Conservation (phyloP, 2,329 filamentous ascomycete species). For the Trichoderma sp. region DNA sequence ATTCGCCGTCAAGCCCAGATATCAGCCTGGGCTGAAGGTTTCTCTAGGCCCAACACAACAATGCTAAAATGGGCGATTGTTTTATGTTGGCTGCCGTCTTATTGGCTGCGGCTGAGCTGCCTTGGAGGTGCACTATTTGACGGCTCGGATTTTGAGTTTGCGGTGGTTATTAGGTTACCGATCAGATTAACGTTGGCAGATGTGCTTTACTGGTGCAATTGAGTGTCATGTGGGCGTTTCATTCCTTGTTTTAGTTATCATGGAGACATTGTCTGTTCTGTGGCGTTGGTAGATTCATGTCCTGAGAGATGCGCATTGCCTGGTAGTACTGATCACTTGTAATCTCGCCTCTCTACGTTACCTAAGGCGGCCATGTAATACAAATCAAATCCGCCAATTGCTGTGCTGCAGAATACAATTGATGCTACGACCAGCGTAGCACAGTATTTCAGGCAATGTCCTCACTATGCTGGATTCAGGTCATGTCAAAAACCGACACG, state of each 20-base stretch:
- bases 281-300: too few relatives aligned
- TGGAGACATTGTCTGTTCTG: too few relatives aligned
- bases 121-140: not conserved
- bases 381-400: not conserved
- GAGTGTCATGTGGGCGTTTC: not conserved
- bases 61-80: slow-evolving; percentile 13
- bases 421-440: not conserved
- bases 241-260: too few relatives aligned
- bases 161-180: not conserved
- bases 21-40: not conserved
- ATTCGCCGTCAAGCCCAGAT: not conserved
- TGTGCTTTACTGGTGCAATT: not conserved
- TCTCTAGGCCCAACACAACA: not conserved
- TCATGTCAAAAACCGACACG: not conserved
- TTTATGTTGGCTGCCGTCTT: not conserved
- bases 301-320: not conserved
- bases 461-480: not conserved
- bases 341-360: not conserved
- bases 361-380: not conserved
- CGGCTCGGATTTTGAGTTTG: not conserved
- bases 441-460: not conserved
- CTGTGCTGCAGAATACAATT: not conserved
- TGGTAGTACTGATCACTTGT: not conserved
- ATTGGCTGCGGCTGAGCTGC: not conserved
- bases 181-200: not conserved